A percentile compares a stretch with the other conserved stretches of the same genome.
Conservation (phyloP, 768 basidiomycete genomes). For the Dacryopinax primogenitus region DNA sequence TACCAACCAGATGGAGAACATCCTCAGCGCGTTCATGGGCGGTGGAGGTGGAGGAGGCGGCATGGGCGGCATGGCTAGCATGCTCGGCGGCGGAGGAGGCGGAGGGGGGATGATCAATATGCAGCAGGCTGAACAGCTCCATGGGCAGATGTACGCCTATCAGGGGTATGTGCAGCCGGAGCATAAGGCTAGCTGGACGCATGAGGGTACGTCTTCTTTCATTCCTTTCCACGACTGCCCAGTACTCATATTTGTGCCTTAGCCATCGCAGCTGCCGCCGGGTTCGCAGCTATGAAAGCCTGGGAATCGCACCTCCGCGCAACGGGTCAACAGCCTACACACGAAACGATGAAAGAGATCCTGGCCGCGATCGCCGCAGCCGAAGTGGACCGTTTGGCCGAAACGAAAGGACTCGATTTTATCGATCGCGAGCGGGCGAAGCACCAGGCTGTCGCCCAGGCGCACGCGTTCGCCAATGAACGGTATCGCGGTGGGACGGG, state of each 20-base stretch:
- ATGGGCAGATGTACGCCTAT: not conserved
- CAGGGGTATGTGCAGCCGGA: constrained; percentile 13
- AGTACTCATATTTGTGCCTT: not conserved
- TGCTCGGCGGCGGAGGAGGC: not conserved
- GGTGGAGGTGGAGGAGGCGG: not conserved
- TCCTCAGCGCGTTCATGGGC: not conserved
- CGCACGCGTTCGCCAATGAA: constrained; percentile 18
- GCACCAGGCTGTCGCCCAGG: constrained; percentile 19
- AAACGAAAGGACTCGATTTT: constrained; percentile 28
- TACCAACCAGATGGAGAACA: not conserved
- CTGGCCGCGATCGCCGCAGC: constrained; percentile 30
- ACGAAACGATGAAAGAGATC: constrained; percentile 28
- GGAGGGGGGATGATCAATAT: not conserved
- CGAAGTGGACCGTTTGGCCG: constrained; percentile 31
- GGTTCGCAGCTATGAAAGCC: constrained; percentile 31
- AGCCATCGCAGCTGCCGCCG: constrained; percentile 26
- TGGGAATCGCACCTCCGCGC: constrained; percentile 28
- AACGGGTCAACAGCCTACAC: constrained; percentile 25
- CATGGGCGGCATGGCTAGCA: not conserved
- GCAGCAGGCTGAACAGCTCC: not conserved
- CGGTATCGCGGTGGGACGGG: constrained; percentile 18
- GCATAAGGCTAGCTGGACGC: constrained; percentile 19
- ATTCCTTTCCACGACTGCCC: not conserved
- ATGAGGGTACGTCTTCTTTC: constrained; percentile 16
- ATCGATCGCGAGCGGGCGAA: constrained; percentile 19